Percentiles rank a stretch among this genome's conserved stretches.
Evolutionary conservation across 2,329 filamentous ascomycete species (phyloP).

Genomic region (Colletotrichum shisoi): DNA sequence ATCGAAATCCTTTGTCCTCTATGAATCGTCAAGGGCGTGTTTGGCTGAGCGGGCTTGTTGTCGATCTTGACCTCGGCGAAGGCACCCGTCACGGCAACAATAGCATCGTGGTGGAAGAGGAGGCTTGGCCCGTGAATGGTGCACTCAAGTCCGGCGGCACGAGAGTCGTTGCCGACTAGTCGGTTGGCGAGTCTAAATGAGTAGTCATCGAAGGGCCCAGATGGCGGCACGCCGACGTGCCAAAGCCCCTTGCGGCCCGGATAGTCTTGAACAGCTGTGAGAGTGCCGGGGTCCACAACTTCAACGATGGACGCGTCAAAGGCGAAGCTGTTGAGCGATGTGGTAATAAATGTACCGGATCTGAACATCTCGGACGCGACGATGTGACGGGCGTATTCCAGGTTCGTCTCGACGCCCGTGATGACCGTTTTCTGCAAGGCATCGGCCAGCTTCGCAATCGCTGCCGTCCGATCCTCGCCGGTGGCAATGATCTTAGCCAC

Average conservation of each 20-base stretch:
- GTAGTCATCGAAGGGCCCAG: conserved; percentile 54
- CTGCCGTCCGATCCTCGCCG: conserved; percentile 65
- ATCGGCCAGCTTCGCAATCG: conserved; percentile 67
- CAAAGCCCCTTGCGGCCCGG: conserved; percentile 51
- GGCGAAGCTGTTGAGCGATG: conserved; percentile 47
- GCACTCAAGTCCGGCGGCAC: conserved; percentile 48
- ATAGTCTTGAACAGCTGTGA: conserved; percentile 53
- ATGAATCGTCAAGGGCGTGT: conserved; percentile 42
- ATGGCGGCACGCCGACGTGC: conserved; percentile 52
- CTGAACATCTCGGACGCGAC: conserved; percentile 44
- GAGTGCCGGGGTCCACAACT: conserved; percentile 48
- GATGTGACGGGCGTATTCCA: conserved; percentile 48
- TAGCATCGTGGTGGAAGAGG: conserved; percentile 47
- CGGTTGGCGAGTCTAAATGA: conserved; percentile 49
- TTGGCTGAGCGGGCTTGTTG: conserved; percentile 37
- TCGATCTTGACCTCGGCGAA: conserved; percentile 44
- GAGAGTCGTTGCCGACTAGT: conserved; percentile 47
- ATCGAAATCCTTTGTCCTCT: conserved; percentile 44
- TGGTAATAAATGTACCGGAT: conserved; percentile 47
- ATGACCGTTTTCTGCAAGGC: conserved; percentile 62
- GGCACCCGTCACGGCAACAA: conserved; percentile 49
- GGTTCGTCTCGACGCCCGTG: conserved; percentile 48
- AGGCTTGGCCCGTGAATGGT: conserved; percentile 48
- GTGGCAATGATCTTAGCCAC: conserved; percentile 77
- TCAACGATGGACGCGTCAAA: conserved; percentile 47